Percentiles rank a stretch among this genome's conserved stretches.
Conservation (phyloP, 2,329 filamentous ascomycete species). For the Plenodomus tracheiphilus region DNA sequence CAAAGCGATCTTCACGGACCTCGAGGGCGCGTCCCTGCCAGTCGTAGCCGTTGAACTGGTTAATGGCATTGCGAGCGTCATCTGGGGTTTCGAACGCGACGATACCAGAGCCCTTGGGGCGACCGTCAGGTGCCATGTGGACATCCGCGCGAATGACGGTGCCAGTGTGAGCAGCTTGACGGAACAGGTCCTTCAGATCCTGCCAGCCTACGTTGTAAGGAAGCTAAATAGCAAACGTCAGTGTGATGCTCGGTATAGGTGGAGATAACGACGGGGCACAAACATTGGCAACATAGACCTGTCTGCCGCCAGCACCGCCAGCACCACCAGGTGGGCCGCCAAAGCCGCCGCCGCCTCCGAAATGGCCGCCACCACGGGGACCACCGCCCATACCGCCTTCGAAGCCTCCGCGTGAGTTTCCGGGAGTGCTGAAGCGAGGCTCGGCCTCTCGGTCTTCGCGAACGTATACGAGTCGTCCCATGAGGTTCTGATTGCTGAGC, state of each 20-base stretch:
- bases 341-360: constrained; percentile 50
- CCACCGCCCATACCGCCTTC: constrained; percentile 42
- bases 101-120: constrained; percentile 94
- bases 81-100: constrained; percentile 95
- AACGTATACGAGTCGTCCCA: constrained; percentile 98
- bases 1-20: constrained; percentile 94
- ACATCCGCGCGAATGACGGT: constrained; percentile 91
- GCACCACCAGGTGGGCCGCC: constrained; percentile 60
- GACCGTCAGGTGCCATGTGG: constrained; percentile 85
- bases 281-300: constrained; percentile 98
- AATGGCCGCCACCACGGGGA: constrained; percentile 45
- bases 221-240: constrained; percentile 64
- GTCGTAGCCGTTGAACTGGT: constrained; percentile 97
- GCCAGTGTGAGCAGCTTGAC: constrained; percentile 67
- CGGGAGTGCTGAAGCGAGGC: constrained; percentile 85
- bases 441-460: constrained; percentile 98
- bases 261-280: constrained; percentile 57
- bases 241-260: constrained; percentile 32
- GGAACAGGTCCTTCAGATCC: constrained; percentile 97
- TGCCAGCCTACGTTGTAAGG: constrained; percentile 98
- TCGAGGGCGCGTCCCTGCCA: constrained; percentile 95
- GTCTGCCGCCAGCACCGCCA: constrained; percentile 71
- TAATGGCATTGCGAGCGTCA: constrained; percentile 92
- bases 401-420: constrained; percentile 57
- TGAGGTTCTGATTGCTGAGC: constrained; percentile 98